Percentiles rank a stretch among this genome's conserved stretches.
phyloP scores from a whole-genome alignment of 495 filamentous ascomycete genomes.

The Friedmanniomyces simplex region DNA sequence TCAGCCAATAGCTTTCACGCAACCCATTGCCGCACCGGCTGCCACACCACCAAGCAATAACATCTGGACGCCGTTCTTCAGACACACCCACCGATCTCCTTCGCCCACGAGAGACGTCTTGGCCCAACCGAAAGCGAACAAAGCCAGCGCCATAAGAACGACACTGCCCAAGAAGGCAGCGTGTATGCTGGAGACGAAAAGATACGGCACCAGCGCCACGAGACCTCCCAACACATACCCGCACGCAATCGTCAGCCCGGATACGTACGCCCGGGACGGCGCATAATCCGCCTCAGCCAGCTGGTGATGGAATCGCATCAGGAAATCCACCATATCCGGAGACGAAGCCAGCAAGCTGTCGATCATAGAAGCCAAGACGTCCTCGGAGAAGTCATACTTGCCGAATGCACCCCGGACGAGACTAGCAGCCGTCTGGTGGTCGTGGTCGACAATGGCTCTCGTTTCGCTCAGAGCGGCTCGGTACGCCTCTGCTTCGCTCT shows the following conservation, averaged over 20 bases:
- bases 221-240: conserved; percentile 69
- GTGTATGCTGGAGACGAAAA: conserved; percentile 45
- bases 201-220: conserved; percentile 65
- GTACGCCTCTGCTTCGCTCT: conserved; percentile 45
- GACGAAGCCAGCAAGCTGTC: not conserved
- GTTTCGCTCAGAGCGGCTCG: conserved; percentile 10
- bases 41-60: conserved; percentile 55
- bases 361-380: not conserved
- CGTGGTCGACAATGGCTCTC: conserved; percentile 9
- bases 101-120: conserved; percentile 51
- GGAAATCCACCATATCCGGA: conserved; percentile 14
- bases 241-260: conserved; percentile 47
- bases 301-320: conserved; percentile 19
- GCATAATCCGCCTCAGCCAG: conserved; percentile 9
- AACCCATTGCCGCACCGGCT: conserved; percentile 53
- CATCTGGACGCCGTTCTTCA: conserved; percentile 51
- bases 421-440: not conserved
- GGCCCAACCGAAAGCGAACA: conserved; percentile 63
- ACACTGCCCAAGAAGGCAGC: conserved; percentile 58
- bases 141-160: conserved; percentile 53
- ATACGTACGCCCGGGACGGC: conserved; percentile 18
- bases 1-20: conserved; percentile 47
- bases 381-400: conserved; percentile 11
- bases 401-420: conserved; percentile 5
- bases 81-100: conserved; percentile 31